Base-by-base conservation (phyloP, 176 grass and related monocot genomes). In the Neostapfia colusana region DNA sequence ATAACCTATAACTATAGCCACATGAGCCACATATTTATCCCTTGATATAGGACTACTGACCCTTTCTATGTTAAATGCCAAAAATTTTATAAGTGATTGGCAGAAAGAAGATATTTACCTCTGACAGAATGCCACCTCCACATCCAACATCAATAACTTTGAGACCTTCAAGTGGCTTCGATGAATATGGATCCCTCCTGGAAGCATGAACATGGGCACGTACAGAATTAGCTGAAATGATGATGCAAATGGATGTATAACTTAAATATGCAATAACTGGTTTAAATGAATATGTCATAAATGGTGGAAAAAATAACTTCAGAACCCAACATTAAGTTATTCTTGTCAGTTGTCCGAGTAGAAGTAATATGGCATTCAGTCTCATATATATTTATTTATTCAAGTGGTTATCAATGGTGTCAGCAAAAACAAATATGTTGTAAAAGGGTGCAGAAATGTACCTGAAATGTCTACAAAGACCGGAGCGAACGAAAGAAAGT, bases 111-210 rank as follows among this genome's bases (percentile, higher is more conserved):
- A 17, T 72, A 54, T 46, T 40, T 85, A 98, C 95, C 91, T 98
- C 91, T 73, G 91, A 88, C 17, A 98, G 71, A 86, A 98, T 98
- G 81, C 91, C 91, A 71, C 95, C 95, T 49, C 95, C 95, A 77
- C 95, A 98, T 89, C 95, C 95, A 86, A 98, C 91, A 86, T 98
- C 95, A 54, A 98, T 84, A 89, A 98, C 86, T 74, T 77, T 94
- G 71, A 98, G 88, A 38, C 89, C 95, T 86, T 98, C 82, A 20
- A 98, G 87, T 74, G 95, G 95, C 78, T 81, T 93, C 35, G 82
- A 81, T 34, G 89, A 94, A 89, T 79, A 82, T 76, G 84, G 84
- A 86, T 98, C 95, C 88, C 70, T 88, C 82, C 95, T 98, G 61
- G 50, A 63, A 82, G 39, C 15, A 69, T 24, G 5, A 62, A 81